Percentiles rank a stretch among this genome's conserved stretches.
phyloP scores from a whole-genome alignment of 2,329 filamentous ascomycete species.

The Cladosporium cucumerinum region DNA sequence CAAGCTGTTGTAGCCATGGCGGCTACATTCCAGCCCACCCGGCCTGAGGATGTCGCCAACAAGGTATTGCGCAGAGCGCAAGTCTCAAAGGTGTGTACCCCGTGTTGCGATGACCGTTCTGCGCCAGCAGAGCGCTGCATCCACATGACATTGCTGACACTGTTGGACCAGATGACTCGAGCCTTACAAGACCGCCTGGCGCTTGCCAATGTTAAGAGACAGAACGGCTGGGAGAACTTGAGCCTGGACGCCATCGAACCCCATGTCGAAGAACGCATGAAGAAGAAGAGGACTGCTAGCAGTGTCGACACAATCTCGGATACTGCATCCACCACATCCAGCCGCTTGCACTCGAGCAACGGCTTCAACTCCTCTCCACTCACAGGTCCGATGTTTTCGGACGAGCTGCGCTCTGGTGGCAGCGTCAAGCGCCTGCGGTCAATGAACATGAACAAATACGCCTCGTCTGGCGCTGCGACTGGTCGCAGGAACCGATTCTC shows the following conservation, averaged over 20 bases:
- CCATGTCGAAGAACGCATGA: conserved; percentile 73
- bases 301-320: conserved; percentile 76
- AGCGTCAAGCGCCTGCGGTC: conserved; percentile 32
- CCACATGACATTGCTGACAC: conserved; percentile 21
- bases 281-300: conserved; percentile 62
- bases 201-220: conserved; percentile 94
- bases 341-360: conserved; percentile 65
- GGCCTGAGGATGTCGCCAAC: conserved; percentile 35
- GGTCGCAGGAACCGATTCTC: conserved; percentile 31
- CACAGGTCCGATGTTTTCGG: conserved; percentile 79
- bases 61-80: conserved; percentile 39
- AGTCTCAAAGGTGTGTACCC: conserved; percentile 36
- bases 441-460: conserved; percentile 21
- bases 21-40: conserved; percentile 26
- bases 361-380: conserved; percentile 80
- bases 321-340: conserved; percentile 80
- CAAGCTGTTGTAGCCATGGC: conserved; percentile 25
- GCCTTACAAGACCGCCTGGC: conserved; percentile 90
- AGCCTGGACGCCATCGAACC: conserved; percentile 83
- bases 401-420: conserved; percentile 69
- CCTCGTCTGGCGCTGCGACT: conserved; percentile 31
- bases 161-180: conserved; percentile 71
- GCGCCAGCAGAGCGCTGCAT: neutral
- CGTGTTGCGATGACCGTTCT: neutral
- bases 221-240: conserved; percentile 90